These are phyloP conservation scores for Nakazawaea molendinolei DNA, from an alignment of 805 yeast genomes.

Conservation along the genomic window DNA sequence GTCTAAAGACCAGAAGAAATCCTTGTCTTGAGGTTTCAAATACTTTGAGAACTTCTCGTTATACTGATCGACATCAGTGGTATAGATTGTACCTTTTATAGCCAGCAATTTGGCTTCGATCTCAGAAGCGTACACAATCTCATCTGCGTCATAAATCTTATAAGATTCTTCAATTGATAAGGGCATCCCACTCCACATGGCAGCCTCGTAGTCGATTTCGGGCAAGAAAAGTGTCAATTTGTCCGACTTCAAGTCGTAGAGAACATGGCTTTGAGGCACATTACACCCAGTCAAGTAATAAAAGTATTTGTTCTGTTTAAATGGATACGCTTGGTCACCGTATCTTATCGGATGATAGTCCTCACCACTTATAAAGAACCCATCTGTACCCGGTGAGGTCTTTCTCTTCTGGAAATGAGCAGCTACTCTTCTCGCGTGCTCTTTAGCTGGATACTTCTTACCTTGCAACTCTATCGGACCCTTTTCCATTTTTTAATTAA, in stretches of 20 bases:
- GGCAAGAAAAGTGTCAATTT: constrained; percentile 73
- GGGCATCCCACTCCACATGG: constrained; percentile 96
- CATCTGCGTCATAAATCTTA: constrained; percentile 71
- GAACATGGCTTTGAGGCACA: constrained; percentile 67
- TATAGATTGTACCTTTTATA: constrained; percentile 25
- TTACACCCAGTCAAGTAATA: constrained; percentile 80
- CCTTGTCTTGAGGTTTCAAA: constrained; percentile 38
- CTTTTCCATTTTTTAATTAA: no score
- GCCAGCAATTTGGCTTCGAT: constrained; percentile 30
- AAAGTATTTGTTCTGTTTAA: constrained; percentile 89
- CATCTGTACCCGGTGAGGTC: constrained; percentile 11
- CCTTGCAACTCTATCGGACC: constrained; percentile 18
- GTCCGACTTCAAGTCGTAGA: constrained; percentile 47
- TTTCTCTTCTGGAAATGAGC: constrained; percentile 21
- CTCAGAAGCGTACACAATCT: constrained; percentile 56
- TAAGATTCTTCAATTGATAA: constrained; percentile 57
- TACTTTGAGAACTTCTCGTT: constrained; percentile 24
- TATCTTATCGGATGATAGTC: constrained; percentile 55
- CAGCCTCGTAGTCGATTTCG: constrained; percentile 76
- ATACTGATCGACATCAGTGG: constrained; percentile 51
- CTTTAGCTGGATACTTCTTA: constrained; percentile 75
- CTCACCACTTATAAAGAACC: constrained; percentile 57
- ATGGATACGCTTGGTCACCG: constrained; percentile 70
- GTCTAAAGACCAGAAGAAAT: constrained; percentile 69
- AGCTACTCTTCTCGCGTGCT: constrained; percentile 55